Base-by-base conservation (phyloP, 257 asterid species). In the Leonotis leonurus region DNA sequence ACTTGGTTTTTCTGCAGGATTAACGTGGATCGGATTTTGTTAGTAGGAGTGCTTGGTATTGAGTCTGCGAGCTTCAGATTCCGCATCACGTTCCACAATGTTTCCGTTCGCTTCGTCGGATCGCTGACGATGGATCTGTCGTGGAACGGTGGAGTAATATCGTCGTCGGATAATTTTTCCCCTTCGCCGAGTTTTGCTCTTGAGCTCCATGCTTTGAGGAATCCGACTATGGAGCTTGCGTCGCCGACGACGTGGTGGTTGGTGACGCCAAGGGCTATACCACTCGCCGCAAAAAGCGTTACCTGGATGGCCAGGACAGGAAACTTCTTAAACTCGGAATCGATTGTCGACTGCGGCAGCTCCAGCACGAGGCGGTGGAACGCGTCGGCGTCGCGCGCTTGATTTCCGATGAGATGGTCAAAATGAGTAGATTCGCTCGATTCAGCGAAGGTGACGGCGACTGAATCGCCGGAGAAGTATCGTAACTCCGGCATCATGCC, bases 191-290 rank as follows among this genome's bases (percentile, higher is more conserved):
- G 29, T n/a, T n/a, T 74, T 26, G 73, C 18, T 2, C 57, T 9
- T 0, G 65, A 51, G 43, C 80, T 62, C 88, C 90, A 81, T 1
- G 74, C 51, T 21, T 65, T 81, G 4, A 74, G 63, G 40, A 81
- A 81, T n/a, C 79, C 51, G 3, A 68, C 69, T 3, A 77, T 76
- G 2, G 82, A 66, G 5, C 78, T 78, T 1, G 82, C 87, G 20
- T 84, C 91, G 0, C 87, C 87, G 8, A 33, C 37, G 2, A 36
- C 66, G 18, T 80, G 90, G 35, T 73, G 75, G 59, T 76, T 71
- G 1, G 52, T 72, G 0, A 67, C 13, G 8, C 85, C 85, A 7
- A 78, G 20, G 22, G 70, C 75, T 11, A 83, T 39, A 3, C 83
- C 85, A 0, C 8, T 29, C 4, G 39, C 70, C 2, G 86, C 80